These are phyloP conservation scores for Marasmius oreades DNA, from an alignment of 1,284 basidiomycete genomes.

Conservation along the genomic window DNA sequence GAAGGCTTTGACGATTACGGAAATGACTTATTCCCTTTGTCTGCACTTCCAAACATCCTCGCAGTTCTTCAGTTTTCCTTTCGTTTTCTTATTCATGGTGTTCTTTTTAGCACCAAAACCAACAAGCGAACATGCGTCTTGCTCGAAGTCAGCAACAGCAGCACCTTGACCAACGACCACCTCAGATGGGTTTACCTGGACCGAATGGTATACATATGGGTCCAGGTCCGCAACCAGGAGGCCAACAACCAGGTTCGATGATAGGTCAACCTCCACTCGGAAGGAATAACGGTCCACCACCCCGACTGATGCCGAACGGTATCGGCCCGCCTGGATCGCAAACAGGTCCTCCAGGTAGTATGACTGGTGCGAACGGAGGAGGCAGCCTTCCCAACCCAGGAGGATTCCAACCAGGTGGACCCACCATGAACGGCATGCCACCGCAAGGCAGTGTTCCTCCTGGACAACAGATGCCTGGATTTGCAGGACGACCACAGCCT, in stretches of 20 bases:
- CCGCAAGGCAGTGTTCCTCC: slow-evolving; percentile 13
- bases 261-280: slow-evolving; percentile 1
- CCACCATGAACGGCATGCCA: slow-evolving; percentile 8
- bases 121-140: slow-evolving; percentile 17
- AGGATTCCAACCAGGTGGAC: background rate
- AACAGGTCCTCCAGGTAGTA: slow-evolving; percentile 8
- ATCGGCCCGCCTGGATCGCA: slow-evolving; percentile 19
- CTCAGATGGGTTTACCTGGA: background rate
- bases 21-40: too few relatives aligned
- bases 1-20: too few relatives aligned
- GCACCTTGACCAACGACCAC: slow-evolving; percentile 25
- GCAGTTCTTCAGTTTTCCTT: too few relatives aligned
- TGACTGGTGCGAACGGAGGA: background rate
- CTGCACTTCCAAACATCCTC: too few relatives aligned
- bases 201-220: background rate
- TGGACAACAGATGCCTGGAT: slow-evolving; percentile 18
- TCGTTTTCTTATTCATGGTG: too few relatives aligned
- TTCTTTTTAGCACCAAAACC: slow-evolving; percentile 25
- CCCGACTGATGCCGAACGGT: slow-evolving; percentile 31
- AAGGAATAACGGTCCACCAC: slow-evolving; percentile 19
- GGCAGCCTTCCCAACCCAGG: background rate
- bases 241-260: slow-evolving; percentile 19
- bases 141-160: slow-evolving; percentile 17
- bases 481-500: slow-evolving; percentile 16
- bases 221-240: slow-evolving; percentile 12